Evolutionary conservation across 1,139 yeast species (phyloP).

Genomic region (Entelexis sorbosivorans): DNA sequence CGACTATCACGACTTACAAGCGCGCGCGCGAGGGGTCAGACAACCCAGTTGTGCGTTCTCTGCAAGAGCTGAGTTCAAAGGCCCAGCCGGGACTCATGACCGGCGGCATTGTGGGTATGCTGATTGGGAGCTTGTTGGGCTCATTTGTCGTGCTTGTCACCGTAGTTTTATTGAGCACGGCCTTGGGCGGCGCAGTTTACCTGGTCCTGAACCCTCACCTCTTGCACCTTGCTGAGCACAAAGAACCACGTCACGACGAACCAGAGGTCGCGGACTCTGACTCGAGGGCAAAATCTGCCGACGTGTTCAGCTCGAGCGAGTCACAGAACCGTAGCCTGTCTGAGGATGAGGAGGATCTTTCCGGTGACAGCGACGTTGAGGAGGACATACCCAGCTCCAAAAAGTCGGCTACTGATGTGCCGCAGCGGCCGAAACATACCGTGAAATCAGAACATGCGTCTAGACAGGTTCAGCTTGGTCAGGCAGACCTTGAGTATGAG

Average conservation of each 20-base stretch:
- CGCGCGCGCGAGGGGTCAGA: not conserved
- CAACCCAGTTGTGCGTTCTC: not conserved
- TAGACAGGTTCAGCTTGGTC: not conserved
- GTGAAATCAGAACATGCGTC: not conserved
- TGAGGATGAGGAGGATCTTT: slow-evolving; percentile 14
- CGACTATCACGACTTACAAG: not conserved
- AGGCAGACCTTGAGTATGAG: not conserved
- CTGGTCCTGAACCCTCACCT: not conserved
- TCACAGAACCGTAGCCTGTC: not conserved
- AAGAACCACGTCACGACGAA: not conserved
- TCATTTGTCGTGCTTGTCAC: not conserved
- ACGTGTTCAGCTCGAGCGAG: not conserved
- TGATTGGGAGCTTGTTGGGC: not conserved
- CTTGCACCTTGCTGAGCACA: not conserved
- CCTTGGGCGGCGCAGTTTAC: not conserved
- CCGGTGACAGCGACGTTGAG: slow-evolving; percentile 13
- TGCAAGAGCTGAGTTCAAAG: not conserved
- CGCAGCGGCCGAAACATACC: slow-evolving; percentile 10
- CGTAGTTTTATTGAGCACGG: not conserved
- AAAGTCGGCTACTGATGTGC: slow-evolving; percentile 8
- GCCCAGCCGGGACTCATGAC: not conserved
- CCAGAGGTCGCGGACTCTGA: not conserved
- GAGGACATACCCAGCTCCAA: not conserved
- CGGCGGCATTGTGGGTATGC: not conserved
- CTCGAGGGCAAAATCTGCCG: not conserved